Evolutionary conservation across 2,329 filamentous ascomycete species (phyloP).

Genomic region (Claviceps sp.): DNA sequence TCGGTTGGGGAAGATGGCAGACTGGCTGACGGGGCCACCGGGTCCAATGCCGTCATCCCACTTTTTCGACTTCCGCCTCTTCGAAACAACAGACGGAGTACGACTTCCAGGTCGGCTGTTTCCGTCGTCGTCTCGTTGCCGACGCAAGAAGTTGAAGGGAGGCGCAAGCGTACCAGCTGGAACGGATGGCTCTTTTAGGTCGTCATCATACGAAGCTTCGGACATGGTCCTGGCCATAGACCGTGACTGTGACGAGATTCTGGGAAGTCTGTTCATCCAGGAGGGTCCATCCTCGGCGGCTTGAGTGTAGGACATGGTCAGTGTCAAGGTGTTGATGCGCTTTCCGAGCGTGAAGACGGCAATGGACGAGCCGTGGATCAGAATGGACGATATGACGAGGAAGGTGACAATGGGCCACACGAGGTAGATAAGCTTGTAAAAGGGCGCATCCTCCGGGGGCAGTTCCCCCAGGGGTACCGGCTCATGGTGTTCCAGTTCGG

Average conservation of each 20-base stretch:
- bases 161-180: slow-evolving; percentile 62
- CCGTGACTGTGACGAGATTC: slow-evolving; percentile 52
- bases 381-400: slow-evolving; percentile 82
- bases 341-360: slow-evolving; percentile 96
- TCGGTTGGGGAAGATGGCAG: slow-evolving; percentile 66
- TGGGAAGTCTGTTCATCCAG: slow-evolving; percentile 89
- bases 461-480: slow-evolving; percentile 59
- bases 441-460: slow-evolving; percentile 38
- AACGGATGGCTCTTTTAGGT: slow-evolving; percentile 44
- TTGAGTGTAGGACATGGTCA: slow-evolving; percentile 93
- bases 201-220: slow-evolving; percentile 56
- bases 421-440: slow-evolving; percentile 62
- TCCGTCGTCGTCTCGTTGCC: slow-evolving; percentile 65
- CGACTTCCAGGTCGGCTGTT: slow-evolving; percentile 40
- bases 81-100: slow-evolving; percentile 44
- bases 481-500: slow-evolving; percentile 67
- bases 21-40: slow-evolving; percentile 79
- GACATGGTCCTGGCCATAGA: slow-evolving; percentile 81
- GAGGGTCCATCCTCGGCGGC: slow-evolving; percentile 76
- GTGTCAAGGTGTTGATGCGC: slow-evolving; percentile 87
- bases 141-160: slow-evolving; percentile 65
- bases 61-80: slow-evolving; percentile 50
- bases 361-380: slow-evolving; percentile 95
- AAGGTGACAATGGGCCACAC: slow-evolving; percentile 97
- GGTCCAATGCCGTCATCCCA: slow-evolving; percentile 61